Evolutionary conservation across 1,284 basidiomycete genomes (phyloP).

Genomic region (Rhizopogon parksii): DNA sequence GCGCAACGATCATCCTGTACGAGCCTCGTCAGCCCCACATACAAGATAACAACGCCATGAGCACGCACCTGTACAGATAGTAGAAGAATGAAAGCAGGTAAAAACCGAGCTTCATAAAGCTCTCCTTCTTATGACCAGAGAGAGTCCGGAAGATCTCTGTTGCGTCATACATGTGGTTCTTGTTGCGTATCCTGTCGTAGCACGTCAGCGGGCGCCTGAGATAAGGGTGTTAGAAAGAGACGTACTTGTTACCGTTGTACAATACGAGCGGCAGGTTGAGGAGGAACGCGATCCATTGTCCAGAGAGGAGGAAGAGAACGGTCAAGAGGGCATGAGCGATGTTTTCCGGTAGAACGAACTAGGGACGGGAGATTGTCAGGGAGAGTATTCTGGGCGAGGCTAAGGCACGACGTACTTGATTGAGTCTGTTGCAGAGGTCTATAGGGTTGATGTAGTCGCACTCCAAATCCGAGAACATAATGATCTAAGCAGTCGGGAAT

Average conservation of each 20-base stretch:
- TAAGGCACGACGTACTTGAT: conserved; percentile 59
- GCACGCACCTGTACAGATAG: conserved; percentile 85
- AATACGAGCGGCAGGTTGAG: conserved; percentile 88
- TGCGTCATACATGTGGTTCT: conserved; percentile 98
- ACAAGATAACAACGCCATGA: background rate
- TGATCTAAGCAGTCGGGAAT: conserved; percentile 62
- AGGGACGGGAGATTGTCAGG: conserved; percentile 6
- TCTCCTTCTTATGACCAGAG: conserved; percentile 92
- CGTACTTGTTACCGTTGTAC: conserved; percentile 93
- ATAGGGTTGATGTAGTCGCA: conserved; percentile 99
- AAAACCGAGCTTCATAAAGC: conserved; percentile 94
- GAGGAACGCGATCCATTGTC: conserved; percentile 93
- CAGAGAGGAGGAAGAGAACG: conserved; percentile 82
- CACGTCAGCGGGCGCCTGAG: conserved; percentile 4
- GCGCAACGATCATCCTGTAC: conserved; percentile 77
- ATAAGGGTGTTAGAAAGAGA: conserved; percentile 13
- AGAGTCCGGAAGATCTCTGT: conserved; percentile 98
- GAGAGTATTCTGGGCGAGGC: background rate
- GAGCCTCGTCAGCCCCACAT: conserved; percentile 2
- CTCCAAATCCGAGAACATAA: conserved; percentile 99
- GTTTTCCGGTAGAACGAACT: conserved; percentile 99
- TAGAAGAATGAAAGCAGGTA: conserved; percentile 95
- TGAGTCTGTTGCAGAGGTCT: conserved; percentile 99
- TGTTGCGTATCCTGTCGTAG: conserved; percentile 73
- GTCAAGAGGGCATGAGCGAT: conserved; percentile 90